Evolutionary conservation across 2,329 filamentous ascomycete genomes (phyloP).

Genomic region (Penicillium sp.): DNA sequence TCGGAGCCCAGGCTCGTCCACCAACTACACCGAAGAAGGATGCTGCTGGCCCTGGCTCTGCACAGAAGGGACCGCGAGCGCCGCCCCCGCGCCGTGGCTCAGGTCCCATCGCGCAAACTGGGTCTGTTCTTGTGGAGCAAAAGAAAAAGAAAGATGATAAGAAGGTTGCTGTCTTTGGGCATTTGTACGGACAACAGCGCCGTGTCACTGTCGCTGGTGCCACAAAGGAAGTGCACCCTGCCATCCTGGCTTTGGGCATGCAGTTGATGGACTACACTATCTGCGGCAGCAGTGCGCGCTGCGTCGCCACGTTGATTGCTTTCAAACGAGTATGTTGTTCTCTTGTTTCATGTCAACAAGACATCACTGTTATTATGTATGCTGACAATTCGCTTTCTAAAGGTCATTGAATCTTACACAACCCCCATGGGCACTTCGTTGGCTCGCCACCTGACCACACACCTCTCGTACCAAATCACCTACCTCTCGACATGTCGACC

Average conservation of each 20-base stretch:
- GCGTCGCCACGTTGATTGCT: slow-evolving; percentile 81
- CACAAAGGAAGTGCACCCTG: slow-evolving; percentile 76
- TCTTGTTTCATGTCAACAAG: neutral
- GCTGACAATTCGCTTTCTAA: slow-evolving; percentile 22
- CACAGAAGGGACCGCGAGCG: slow-evolving; percentile 35
- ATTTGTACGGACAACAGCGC: slow-evolving; percentile 75
- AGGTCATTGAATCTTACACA: slow-evolving; percentile 91
- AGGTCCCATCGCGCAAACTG: slow-evolving; percentile 31
- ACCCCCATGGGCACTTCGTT: slow-evolving; percentile 83
- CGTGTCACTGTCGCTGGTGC: slow-evolving; percentile 62
- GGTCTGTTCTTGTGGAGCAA: slow-evolving; percentile 36
- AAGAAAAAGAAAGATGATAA: slow-evolving; percentile 64
- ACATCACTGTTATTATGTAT: neutral
- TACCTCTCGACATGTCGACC: slow-evolving; percentile 92
- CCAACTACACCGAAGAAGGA: slow-evolving; percentile 34
- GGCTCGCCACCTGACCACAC: slow-evolving; percentile 84
- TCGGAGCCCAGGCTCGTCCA: slow-evolving; percentile 28
- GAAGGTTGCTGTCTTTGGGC: slow-evolving; percentile 74
- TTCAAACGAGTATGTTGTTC: slow-evolving; percentile 71
- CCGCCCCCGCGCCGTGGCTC: slow-evolving; percentile 37
- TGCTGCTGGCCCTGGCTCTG: slow-evolving; percentile 23
- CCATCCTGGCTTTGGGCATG: slow-evolving; percentile 79
- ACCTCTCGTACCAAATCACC: slow-evolving; percentile 93
- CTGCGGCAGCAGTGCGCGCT: slow-evolving; percentile 82
- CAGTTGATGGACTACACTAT: slow-evolving; percentile 88